Base-by-base conservation (phyloP, 1,284 basidiomycete genomes). In the Cutaneotrichosporon sp. region DNA sequence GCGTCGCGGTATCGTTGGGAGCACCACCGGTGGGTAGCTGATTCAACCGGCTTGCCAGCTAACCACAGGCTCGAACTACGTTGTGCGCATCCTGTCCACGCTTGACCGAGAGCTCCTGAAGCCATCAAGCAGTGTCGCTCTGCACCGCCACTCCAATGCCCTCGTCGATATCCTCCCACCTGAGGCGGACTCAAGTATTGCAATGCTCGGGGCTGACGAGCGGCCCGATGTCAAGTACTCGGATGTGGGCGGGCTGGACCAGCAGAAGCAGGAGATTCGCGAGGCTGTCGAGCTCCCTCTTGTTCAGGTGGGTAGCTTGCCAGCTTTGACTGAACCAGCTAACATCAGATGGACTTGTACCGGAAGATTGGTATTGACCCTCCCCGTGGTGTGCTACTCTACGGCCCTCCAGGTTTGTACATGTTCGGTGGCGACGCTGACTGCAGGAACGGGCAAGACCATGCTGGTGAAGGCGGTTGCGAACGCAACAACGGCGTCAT, bases 341-440 rank as follows among this genome's bases (percentile, higher is more conserved):
- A 25, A 52, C 49, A 7, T 10, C 88, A 98, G 76, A 96, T 96
- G 74, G 94, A 98, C 72, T 78, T 99, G 37, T 99, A 98, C 81
- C 89, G 90, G 78, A 97, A 98, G 79, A 99, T 99, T 68, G 96
- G 96, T 67, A 99, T 98, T 63, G 96, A 99, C 78, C 96, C 96
- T 22, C 96, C 92, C 42, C 83, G 91, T 37, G 92, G 92, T 77
- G 91, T 94, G 4, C 76, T 97, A 55, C 80, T 97, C 17, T 94
- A 94, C 69, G 92, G 92, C 5, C 92, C 92, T 42, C 91, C 91
- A 67, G 89, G 89, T 87, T 64, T 46, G 81, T 68, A 24, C 5
- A 1, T 12, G 12, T 5, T 17, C n/a, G 33, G 14, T 3, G 16
- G 24, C 4, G 4, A 3, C 24, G 16, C 59, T 66, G 47, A 57